Percentiles rank a stretch among this genome's conserved stretches.
These are phyloP conservation scores for Puccinia novopanici DNA, from an alignment of 1,284 basidiomycete genomes.

Conservation along the genomic window DNA sequence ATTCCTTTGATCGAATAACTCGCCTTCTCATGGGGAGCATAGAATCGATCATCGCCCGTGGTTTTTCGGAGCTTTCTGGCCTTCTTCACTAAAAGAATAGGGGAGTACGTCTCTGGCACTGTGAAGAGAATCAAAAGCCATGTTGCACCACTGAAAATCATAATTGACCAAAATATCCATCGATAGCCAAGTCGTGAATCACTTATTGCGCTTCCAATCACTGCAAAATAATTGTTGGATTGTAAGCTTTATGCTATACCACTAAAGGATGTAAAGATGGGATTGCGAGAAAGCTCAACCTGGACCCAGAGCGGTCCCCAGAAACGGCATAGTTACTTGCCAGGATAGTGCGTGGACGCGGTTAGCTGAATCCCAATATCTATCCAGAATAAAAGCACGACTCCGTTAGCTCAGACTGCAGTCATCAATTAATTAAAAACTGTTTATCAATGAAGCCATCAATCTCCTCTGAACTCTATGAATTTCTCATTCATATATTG, in stretches of 20 bases:
- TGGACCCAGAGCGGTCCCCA: conserved; percentile 64
- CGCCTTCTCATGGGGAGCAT: conserved; percentile 68
- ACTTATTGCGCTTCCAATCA: conserved; percentile 36
- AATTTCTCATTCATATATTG: too few relatives aligned
- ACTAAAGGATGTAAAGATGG: background rate
- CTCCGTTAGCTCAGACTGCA: background rate
- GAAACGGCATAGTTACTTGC: conserved; percentile 68
- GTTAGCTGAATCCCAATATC: conserved; percentile 62
- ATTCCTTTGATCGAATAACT: conserved; percentile 66
- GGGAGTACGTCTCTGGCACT: conserved; percentile 66
- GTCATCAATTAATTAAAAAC: background rate
- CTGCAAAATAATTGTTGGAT: background rate
- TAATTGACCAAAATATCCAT: conserved; percentile 47
- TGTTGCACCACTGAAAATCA: conserved; percentile 19
- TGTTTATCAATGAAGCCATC: background rate
- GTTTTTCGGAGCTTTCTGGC: conserved; percentile 49
- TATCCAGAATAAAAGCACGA: background rate
- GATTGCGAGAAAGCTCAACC: background rate
- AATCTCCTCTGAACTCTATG: too few relatives aligned
- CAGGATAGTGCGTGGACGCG: conserved; percentile 67
- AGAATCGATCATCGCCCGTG: conserved; percentile 58
- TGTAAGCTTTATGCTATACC: background rate
- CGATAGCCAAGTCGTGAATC: conserved; percentile 32
- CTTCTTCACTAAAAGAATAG: conserved; percentile 60
- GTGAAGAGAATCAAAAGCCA: conserved; percentile 13